A percentile compares a stretch with the other conserved stretches of the same genome.
phyloP scores from a whole-genome alignment of 306 rosid genomes.

The Sechiopsis laciniata region DNA sequence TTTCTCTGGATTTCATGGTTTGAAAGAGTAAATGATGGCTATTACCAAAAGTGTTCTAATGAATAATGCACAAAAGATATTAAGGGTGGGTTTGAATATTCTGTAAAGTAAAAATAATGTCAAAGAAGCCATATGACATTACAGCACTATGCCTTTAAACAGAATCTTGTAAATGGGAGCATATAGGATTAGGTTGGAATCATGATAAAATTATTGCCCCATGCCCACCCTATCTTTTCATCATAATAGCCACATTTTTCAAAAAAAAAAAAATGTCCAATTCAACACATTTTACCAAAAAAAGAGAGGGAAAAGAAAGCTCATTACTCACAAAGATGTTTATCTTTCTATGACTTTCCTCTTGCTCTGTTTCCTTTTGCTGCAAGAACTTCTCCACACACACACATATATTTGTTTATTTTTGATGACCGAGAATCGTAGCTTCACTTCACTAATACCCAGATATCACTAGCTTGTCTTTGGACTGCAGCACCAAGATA shows the following conservation, averaged over 20 bases:
- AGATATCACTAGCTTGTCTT: too few species aligned
- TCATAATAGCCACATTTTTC: not conserved
- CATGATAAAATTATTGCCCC: not conserved
- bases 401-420: too few species aligned
- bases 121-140: not conserved
- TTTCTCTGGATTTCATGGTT: not conserved
- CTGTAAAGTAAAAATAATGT: not conserved
- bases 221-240: conserved; percentile 15
- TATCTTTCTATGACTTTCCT: not conserved
- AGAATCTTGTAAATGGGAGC: conserved; percentile 13
- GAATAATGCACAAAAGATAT: not conserved
- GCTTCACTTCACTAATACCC: too few species aligned
- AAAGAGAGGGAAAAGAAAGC: not conserved
- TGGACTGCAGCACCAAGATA: too few species aligned
- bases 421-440: too few species aligned
- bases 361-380: not conserved
- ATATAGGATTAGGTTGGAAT: conserved; percentile 4
- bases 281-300: not conserved
- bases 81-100: conserved; percentile 3
- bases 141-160: not conserved
- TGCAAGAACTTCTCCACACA: not conserved
- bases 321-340: not conserved
- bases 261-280: not conserved
- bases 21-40: not conserved
- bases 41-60: not conserved